A percentile compares a stretch with the other conserved stretches of the same genome.
phyloP scores from a whole-genome alignment of 2,329 filamentous ascomycete genomes.

The Scorias spongiosa region DNA sequence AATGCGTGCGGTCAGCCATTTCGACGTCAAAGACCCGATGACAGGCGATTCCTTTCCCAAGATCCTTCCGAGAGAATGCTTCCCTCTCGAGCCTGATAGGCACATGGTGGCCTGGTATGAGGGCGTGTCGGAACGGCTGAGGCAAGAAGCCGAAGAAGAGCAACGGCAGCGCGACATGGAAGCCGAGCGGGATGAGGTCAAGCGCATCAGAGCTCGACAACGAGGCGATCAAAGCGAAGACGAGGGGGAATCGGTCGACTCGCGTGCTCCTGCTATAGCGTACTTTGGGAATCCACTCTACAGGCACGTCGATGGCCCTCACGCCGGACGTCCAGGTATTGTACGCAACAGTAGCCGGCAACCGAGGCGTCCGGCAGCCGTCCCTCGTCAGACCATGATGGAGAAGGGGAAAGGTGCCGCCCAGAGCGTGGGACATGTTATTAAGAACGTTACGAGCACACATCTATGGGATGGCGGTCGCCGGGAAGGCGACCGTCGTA shows the following conservation, averaged over 20 bases:
- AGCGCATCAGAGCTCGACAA: constrained; percentile 7
- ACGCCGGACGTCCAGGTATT: constrained; percentile 24
- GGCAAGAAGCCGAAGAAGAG: constrained; percentile 42
- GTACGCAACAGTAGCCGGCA: constrained; percentile 23
- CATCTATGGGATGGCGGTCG: constrained; percentile 21
- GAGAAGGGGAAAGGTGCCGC: constrained; percentile 22
- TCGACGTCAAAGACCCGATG: constrained; percentile 58
- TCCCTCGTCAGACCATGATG: constrained; percentile 18
- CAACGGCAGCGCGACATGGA: constrained; percentile 8
- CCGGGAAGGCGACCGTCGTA: constrained; percentile 2
- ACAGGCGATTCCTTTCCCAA: constrained; percentile 44
- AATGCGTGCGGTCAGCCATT: constrained; percentile 63
- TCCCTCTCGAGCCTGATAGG: constrained; percentile 57
- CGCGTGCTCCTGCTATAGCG: constrained; percentile 28
- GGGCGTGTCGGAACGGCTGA: constrained; percentile 54
- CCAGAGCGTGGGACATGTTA: constrained; percentile 20
- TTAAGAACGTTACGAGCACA: constrained; percentile 20
- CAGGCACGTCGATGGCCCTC: constrained; percentile 23
- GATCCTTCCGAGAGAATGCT: constrained; percentile 48
- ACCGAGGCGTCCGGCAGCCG: constrained; percentile 12
- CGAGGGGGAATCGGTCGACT: constrained; percentile 26
- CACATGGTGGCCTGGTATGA: constrained; percentile 83
- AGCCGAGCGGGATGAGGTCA: constrained; percentile 11
- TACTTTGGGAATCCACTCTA: constrained; percentile 37
- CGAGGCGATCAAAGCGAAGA: constrained; percentile 9